Conservation (phyloP, 352 stramenopile genomes). For the Pythium insidiosum region DNA sequence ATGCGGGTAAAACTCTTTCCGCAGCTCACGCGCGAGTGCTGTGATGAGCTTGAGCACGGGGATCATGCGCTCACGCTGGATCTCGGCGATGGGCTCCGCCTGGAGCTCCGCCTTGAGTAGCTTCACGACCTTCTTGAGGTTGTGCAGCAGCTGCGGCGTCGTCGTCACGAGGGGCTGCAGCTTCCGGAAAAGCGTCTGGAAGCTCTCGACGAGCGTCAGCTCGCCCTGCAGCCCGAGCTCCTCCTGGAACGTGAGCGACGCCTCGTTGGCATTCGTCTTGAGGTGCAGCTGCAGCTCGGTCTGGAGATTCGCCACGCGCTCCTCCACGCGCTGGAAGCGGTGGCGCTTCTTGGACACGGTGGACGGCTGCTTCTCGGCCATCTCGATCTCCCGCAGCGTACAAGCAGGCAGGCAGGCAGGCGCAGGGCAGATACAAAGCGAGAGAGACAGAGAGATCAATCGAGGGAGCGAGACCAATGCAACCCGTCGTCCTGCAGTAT, state of each 20-base stretch:
- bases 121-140: slow-evolving; percentile 66
- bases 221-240: slow-evolving; percentile 73
- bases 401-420: too few species aligned
- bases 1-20: slow-evolving; percentile 84
- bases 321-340: slow-evolving; percentile 78
- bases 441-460: neutral
- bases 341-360: slow-evolving; percentile 62
- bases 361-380: slow-evolving; percentile 15
- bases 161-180: slow-evolving; percentile 69
- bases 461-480: neutral
- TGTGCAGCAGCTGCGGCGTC: slow-evolving; percentile 76
- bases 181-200: slow-evolving; percentile 64
- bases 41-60: slow-evolving; percentile 79
- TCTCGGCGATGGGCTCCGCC: slow-evolving; percentile 34
- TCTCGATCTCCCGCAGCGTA: too few species aligned
- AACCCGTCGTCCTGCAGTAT: neutral
- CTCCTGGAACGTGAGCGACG: slow-evolving; percentile 71
- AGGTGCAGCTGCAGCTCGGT: slow-evolving; percentile 71
- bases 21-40: slow-evolving; percentile 70
- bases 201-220: slow-evolving; percentile 77
- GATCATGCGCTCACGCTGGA: slow-evolving; percentile 62
- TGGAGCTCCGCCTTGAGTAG: slow-evolving; percentile 53
- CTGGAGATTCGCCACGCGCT: slow-evolving; percentile 73
- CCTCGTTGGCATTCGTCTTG: slow-evolving; percentile 67
- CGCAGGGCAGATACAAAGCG: neutral